Evolutionary conservation across 148 eudicot genomes (phyloP), one percentile per base, ranked within the genome.

Genomic region (Cornus florida): DNA sequence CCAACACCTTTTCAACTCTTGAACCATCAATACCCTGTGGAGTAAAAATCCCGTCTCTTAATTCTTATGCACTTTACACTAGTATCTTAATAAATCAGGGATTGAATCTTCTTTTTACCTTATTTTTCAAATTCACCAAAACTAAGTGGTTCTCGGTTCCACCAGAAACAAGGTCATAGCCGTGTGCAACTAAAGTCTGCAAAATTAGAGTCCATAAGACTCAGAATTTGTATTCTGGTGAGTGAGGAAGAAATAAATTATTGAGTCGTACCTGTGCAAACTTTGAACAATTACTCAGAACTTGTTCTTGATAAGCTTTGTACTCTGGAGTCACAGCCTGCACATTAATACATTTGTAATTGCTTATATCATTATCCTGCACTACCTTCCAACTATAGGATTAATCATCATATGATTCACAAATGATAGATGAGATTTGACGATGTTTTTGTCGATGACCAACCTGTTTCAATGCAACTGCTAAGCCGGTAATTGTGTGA

Each of bases 261-360:
- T 46, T 11, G 70, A 14, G 35, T 66, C 32, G 76, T 84, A 95
- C 99, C 89, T 95, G 82, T 48, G 99, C 99, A 89, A 95, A 95
- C 89, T 88, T 95, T 76, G 95, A 73, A 78, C 90, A 83, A 81
- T 95, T 95, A 83, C 91, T 92, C 71, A 95, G 86, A 70, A 95
- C 99, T 92, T 95, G 99, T 85, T 95, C 99, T 88, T 95, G 99
- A 86, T 95, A 95, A 57, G 95, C 97, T 89, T 82, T 95, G 88
- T 90, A 95, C 78, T 93, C 97, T 64, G 97, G 92, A 79, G 99
- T 95, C 73, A 77, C 88, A 67, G 97, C 97, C 99, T 95, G 89
- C 78, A 85, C 78, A 85, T 69, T 76, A 32, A 24, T n/a, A 48
- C 16, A 28, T 28, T 28, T 28, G 28, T 28, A 28, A 28, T 14